These are phyloP conservation scores for Linanthus parryae DNA, from an alignment of 148 eudicot species.

Conservation along the genomic window DNA sequence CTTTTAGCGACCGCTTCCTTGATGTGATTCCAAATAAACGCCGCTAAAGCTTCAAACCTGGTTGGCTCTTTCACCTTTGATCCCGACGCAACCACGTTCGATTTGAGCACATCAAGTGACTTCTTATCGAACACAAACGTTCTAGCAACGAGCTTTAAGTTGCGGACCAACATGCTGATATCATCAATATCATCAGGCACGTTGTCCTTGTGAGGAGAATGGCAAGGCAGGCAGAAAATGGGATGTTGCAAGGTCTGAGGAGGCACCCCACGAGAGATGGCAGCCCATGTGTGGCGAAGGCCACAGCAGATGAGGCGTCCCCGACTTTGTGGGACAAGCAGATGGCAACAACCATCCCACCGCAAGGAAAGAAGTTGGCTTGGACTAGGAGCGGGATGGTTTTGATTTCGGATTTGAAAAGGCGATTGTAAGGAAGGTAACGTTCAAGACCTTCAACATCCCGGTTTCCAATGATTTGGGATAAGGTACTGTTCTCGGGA, in stretches of 20 bases:
- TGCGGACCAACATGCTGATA: neutral
- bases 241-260: too few species aligned
- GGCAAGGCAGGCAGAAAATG: too few species aligned
- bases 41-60: conserved; percentile 17
- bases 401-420: neutral
- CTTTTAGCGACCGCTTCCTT: neutral
- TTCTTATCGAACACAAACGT: conserved; percentile 19
- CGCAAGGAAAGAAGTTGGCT: conserved; percentile 24
- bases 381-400: conserved; percentile 12
- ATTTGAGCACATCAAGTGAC: conserved; percentile 8
- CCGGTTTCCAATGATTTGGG: neutral
- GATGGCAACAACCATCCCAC: conserved; percentile 23
- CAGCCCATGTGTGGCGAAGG: conserved; percentile 32
- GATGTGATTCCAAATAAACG: neutral
- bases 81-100: neutral
- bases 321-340: conserved; percentile 24
- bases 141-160: conserved; percentile 6
- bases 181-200: too few species aligned
- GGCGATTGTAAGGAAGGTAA: neutral
- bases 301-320: conserved; percentile 24
- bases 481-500: neutral
- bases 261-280: conserved; percentile 10
- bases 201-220: too few species aligned
- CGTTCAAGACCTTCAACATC: neutral
- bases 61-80: conserved; percentile 15